Conservation (phyloP, 2,329 filamentous ascomycete species). For the Diaporthe velutina region DNA sequence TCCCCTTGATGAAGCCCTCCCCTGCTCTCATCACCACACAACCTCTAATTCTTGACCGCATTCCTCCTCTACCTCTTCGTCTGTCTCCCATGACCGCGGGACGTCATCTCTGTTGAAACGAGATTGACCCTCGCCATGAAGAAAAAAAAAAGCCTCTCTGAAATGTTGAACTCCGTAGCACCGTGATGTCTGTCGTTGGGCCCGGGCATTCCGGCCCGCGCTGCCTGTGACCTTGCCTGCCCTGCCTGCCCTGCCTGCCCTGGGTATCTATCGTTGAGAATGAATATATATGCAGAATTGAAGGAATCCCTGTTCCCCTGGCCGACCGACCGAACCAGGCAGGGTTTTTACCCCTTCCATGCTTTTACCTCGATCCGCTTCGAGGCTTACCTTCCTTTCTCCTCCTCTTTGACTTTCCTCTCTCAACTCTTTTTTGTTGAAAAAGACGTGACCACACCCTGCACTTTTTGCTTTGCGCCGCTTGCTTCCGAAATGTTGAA, state of each 20-base stretch:
- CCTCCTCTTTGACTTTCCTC: background rate
- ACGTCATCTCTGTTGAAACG: constrained; percentile 38
- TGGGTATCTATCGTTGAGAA: constrained; percentile 41
- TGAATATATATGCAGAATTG: constrained; percentile 45
- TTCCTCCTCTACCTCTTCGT: too few species aligned
- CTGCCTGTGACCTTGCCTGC: background rate
- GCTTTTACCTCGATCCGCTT: constrained; percentile 23
- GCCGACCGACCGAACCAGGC: background rate
- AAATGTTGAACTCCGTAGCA: constrained; percentile 43
- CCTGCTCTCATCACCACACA: background rate
- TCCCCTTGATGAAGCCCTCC: background rate
- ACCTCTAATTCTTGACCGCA: too few species aligned
- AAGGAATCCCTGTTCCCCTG: background rate
- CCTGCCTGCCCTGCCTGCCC: constrained; percentile 21
- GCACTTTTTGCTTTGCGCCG: constrained; percentile 21
- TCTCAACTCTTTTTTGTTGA: constrained; percentile 47
- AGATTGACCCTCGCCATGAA: constrained; percentile 41
- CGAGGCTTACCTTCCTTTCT: background rate
- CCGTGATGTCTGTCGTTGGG: constrained; percentile 33
- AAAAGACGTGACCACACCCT: constrained; percentile 40
- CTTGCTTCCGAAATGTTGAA: constrained; percentile 37
- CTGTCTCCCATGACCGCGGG: background rate
- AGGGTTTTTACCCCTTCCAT: background rate
- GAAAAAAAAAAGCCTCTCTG: constrained; percentile 49
- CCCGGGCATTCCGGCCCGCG: constrained; percentile 43